Base-by-base conservation (phyloP, 257 asterid species). In the Nicotiana attenuata region DNA sequence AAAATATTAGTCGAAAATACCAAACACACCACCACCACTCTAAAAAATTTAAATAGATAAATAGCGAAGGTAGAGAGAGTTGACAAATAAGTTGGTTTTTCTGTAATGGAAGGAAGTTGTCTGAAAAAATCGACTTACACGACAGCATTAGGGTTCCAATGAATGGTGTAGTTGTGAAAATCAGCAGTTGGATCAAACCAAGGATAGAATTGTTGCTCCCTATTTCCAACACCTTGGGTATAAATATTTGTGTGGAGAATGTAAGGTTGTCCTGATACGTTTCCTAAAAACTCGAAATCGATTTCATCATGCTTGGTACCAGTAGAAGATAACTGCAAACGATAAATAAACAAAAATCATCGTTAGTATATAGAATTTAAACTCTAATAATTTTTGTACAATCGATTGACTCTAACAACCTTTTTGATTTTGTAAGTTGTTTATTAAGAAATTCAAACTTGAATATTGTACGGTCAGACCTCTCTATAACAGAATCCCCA, bases 201-300 rank as follows among this genome's bases (percentile, higher is more conserved):
- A 1, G 90, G 92, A 73, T 91, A 85, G 33, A 94, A 91, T 78
- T 91, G 98, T 63, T 87, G 92, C 65, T 93, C 98, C 81, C 93
- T 83, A 55, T 91, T 92, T 11, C 91, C 98, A 3, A 60, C 83
- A 26, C 97, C 98, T 77, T 83, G 88, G 10, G 90, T 87, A 55
- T 81, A 93, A 1, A 94, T 81, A 85, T 93, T 94, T 35, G 98
- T 94, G 84, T 94, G 97, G 80, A 93, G 80, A 17, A 84, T 84
- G 77, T 90, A 90, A 10, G 97, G 97, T 10, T 94, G 87, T 64
- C 97, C 96, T 19, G 97, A 85, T 61, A 84, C 81, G 78, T 94
- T 94, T 11, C 98, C 98, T 2, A 94, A 87, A 80, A 94, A 94
- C 86, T 94, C 98, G 53, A 93, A 94, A 85, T 94, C 97, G 13